phyloP scores from a whole-genome alignment of 257 asterid genomes.

The Nicotiana knightiana region DNA sequence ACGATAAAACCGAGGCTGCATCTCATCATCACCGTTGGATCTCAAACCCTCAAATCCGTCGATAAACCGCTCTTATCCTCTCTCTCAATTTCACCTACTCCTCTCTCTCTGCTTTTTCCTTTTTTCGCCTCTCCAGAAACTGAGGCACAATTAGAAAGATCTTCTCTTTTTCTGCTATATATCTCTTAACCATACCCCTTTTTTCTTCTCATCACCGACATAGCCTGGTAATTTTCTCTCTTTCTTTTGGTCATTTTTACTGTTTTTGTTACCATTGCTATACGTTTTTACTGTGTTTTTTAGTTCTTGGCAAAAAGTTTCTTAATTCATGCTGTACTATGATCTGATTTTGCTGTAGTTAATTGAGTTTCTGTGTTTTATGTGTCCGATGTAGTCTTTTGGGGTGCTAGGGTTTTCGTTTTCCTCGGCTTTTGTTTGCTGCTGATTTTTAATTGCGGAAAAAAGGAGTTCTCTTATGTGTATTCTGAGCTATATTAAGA shows the following conservation, averaged over 20 bases:
- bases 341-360: not conserved
- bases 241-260: not conserved
- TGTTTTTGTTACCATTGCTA: not conserved
- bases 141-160: not conserved
- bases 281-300: not conserved
- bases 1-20: conserved; percentile 31
- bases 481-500: not conserved
- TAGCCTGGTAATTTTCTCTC: not conserved
- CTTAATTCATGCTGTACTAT: not conserved
- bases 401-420: conserved; percentile 3
- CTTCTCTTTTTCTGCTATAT: conserved; percentile 14
- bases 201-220: not conserved
- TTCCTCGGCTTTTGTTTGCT: not conserved
- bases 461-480: not conserved
- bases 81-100: conserved; percentile 43
- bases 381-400: not conserved
- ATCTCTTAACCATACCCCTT: not conserved
- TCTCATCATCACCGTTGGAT: conserved; percentile 24
- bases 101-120: not conserved
- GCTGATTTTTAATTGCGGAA: not conserved
- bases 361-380: not conserved
- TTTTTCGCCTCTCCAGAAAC: conserved; percentile 1
- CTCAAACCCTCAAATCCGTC: conserved; percentile 25
- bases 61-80: conserved; percentile 45
- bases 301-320: not conserved